A percentile compares a stretch with the other conserved stretches of the same genome.
Evolutionary conservation across 345 rosid genomes (phyloP).

Genomic region (Dovyalis caffra): DNA sequence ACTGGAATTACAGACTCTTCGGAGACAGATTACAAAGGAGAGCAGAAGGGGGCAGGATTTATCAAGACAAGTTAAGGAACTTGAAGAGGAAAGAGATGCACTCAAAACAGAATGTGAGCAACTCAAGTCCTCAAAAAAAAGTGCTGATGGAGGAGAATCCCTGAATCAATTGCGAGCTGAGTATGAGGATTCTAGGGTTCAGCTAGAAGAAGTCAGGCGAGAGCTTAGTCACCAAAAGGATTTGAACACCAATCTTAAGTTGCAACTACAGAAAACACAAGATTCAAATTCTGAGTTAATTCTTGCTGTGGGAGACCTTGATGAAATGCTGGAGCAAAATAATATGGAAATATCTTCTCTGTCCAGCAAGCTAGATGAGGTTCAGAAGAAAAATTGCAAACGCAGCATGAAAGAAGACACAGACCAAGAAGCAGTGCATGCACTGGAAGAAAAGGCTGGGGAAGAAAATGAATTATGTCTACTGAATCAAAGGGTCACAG

Average conservation of each 20-base stretch:
- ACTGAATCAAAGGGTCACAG: conserved; percentile 21
- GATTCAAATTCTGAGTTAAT: conserved; percentile 88
- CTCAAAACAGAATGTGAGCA: conserved; percentile 52
- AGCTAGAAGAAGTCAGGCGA: conserved; percentile 69
- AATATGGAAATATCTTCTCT: conserved; percentile 38
- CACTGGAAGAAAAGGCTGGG: conserved; percentile 23
- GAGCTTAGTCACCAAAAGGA: conserved; percentile 75
- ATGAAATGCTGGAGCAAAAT: conserved; percentile 67
- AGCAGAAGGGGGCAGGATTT: conserved; percentile 33
- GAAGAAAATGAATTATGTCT: conserved; percentile 9
- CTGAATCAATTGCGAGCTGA: conserved; percentile 51
- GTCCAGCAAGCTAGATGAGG: conserved; percentile 23
- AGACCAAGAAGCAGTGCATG: conserved; percentile 29
- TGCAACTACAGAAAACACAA: conserved; percentile 85
- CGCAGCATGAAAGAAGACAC: conserved; percentile 32
- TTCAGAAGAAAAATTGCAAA: conserved; percentile 23
- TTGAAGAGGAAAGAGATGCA: conserved; percentile 69
- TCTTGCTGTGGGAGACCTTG: conserved; percentile 86
- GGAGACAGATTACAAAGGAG: conserved; percentile 23
- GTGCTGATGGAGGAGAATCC: conserved; percentile 23
- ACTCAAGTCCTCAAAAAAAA: conserved; percentile 48
- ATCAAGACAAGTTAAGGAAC: conserved; percentile 18
- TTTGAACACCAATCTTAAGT: conserved; percentile 56
- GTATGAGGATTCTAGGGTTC: conserved; percentile 55
- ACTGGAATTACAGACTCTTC: conserved; percentile 28